These are phyloP conservation scores for Yamadazyma atmosphaerica DNA, from an alignment of 1,139 yeast genomes.

Conservation along the genomic window DNA sequence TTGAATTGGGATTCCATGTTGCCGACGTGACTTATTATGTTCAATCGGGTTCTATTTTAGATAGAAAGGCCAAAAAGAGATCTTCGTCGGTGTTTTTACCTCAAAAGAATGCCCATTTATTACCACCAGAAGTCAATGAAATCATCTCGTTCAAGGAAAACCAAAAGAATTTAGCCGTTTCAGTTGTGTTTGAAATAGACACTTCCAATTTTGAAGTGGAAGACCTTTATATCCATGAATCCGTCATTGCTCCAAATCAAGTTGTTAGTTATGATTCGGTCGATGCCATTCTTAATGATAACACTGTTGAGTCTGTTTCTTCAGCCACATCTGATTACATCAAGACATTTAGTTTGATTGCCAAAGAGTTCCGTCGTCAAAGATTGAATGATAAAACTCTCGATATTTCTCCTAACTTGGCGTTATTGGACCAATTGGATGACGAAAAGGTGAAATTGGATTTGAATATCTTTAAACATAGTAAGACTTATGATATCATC, in stretches of 20 bases:
- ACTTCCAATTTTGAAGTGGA: conserved; percentile 71
- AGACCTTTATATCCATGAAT: conserved; percentile 77
- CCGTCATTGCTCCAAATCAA: conserved; percentile 64
- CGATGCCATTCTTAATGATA: conserved; percentile 47
- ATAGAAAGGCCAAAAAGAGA: conserved; percentile 88
- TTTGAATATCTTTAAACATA: conserved; percentile 70
- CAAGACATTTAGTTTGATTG: conserved; percentile 61
- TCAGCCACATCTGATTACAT: conserved; percentile 69
- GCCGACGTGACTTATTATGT: conserved; percentile 75
- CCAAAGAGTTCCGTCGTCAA: conserved; percentile 72
- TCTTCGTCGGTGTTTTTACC: conserved; percentile 88
- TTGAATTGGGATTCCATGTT: conserved; percentile 78
- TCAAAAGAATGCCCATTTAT: conserved; percentile 68
- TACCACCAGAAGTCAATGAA: conserved; percentile 66
- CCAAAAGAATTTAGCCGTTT: conserved; percentile 65
- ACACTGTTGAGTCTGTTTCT: conserved; percentile 34
- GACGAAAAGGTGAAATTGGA: conserved; percentile 77
- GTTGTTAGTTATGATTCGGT: conserved; percentile 52
- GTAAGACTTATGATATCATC: conserved; percentile 58
- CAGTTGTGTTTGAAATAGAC: conserved; percentile 82
- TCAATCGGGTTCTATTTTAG: conserved; percentile 72
- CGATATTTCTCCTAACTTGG: conserved; percentile 55
- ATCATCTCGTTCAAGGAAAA: conserved; percentile 63
- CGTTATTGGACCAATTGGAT: conserved; percentile 77
- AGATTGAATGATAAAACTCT: conserved; percentile 56